Conservation (phyloP, 441 rosid genomes). For the Arabidopsis lyrata region DNA sequence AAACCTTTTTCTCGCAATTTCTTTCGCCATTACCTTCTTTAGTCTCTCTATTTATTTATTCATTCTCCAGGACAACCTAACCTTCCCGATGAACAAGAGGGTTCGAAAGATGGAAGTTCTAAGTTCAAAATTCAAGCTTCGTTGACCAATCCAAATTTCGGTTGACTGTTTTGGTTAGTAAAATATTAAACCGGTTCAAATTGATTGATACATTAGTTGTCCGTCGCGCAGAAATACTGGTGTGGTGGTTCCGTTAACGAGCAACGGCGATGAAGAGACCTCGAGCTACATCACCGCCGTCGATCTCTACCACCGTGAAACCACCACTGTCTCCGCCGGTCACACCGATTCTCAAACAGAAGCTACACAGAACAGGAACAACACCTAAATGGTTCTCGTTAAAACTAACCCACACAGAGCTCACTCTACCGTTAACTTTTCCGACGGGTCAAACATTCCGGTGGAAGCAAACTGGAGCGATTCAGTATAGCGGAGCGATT, state of each 20-base stretch:
- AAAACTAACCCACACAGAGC: slow-evolving; percentile 64
- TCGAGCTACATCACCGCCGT: slow-evolving; percentile 45
- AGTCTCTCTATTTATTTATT: slow-evolving; percentile 22
- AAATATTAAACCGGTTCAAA: neutral
- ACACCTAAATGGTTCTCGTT: slow-evolving; percentile 61
- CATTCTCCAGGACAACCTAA: slow-evolving; percentile 32
- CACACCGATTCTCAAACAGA: slow-evolving; percentile 54
- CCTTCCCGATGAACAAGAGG: neutral
- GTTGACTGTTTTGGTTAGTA: neutral
- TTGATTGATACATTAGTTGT: neutral
- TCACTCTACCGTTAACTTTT: slow-evolving; percentile 80
- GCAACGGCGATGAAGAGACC: slow-evolving; percentile 57
- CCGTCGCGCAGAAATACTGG: slow-evolving; percentile 3
- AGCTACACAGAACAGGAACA: slow-evolving; percentile 41
- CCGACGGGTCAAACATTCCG: slow-evolving; percentile 99
- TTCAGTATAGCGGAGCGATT: slow-evolving; percentile 80
- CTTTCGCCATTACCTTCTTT: slow-evolving; percentile 31
- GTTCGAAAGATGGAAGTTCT: neutral
- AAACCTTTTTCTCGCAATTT: slow-evolving; percentile 21
- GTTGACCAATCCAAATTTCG: slow-evolving; percentile 17
- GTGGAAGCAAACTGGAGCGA: slow-evolving; percentile 79
- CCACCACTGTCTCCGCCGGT: slow-evolving; percentile 44
- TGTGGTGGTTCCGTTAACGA: slow-evolving; percentile 15
- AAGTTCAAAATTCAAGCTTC: slow-evolving; percentile 9
- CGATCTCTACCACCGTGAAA: slow-evolving; percentile 39